phyloP scores from a whole-genome alignment of 805 yeast genomes.

The Metschnikowia picachoensis region DNA sequence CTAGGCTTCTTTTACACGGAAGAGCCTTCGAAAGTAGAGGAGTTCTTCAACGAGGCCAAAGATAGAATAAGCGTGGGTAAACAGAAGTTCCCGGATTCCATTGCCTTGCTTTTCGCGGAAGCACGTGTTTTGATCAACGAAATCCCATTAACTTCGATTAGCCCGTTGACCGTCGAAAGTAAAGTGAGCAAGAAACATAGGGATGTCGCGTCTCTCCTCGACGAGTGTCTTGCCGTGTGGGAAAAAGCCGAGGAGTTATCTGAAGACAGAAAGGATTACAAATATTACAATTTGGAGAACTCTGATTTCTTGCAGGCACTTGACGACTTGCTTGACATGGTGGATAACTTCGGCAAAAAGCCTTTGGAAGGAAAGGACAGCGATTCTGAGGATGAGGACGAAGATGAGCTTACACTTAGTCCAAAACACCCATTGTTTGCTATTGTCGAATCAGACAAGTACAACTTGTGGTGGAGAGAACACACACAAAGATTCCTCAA shows the following conservation, averaged over 20 bases:
- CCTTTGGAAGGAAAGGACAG: constrained; percentile 50
- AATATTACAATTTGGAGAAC: constrained; percentile 37
- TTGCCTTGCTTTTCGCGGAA: constrained; percentile 48
- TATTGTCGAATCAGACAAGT: constrained; percentile 38
- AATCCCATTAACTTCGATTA: constrained; percentile 56
- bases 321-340: constrained; percentile 66
- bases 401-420: constrained; percentile 34
- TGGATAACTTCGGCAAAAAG: constrained; percentile 60
- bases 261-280: constrained; percentile 21
- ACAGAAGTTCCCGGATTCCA: constrained; percentile 43
- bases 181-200: constrained; percentile 25
- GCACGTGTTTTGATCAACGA: constrained; percentile 53
- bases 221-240: constrained; percentile 45
- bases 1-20: constrained; percentile 53
- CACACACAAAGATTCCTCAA: constrained; percentile 34
- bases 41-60: constrained; percentile 64
- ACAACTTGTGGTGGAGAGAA: constrained; percentile 56
- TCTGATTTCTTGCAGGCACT: constrained; percentile 53
- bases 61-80: constrained; percentile 66
- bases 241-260: constrained; percentile 38
- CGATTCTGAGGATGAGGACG: constrained; percentile 47
- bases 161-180: constrained; percentile 45
- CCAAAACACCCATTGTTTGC: constrained; percentile 55
- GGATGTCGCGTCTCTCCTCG: constrained; percentile 37
- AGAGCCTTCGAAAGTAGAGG: constrained; percentile 42